Percentiles rank a stretch among this genome's conserved stretches.
Evolutionary conservation across 805 yeast species (phyloP).

Genomic region (Candida quercuum): DNA sequence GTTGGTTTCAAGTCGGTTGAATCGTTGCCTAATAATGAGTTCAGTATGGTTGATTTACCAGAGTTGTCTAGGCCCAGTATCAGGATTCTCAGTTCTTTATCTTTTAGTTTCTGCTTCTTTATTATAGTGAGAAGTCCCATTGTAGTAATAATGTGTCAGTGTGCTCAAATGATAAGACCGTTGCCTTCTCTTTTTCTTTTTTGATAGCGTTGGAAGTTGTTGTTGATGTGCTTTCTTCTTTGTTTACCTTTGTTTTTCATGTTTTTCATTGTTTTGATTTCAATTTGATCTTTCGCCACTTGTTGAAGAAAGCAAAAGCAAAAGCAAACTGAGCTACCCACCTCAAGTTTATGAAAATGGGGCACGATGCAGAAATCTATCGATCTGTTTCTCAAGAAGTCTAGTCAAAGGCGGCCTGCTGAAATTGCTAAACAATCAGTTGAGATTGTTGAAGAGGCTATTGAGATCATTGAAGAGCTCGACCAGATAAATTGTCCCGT

Average conservation of each 20-base stretch:
- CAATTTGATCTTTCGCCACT: not conserved
- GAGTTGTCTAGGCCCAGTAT: constrained; percentile 86
- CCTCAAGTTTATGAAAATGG: no score
- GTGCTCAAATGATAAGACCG: no score
- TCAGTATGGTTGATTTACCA: constrained; percentile 85
- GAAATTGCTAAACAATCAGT: not conserved
- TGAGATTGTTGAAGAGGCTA: not conserved
- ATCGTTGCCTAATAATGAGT: constrained; percentile 45
- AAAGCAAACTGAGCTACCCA: no score
- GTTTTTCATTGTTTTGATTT: no score
- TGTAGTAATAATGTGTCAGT: no score
- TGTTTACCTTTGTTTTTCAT: not conserved
- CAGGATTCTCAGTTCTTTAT: constrained; percentile 67
- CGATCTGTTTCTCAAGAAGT: not conserved
- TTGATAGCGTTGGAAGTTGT: not conserved
- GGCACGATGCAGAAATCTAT: not conserved
- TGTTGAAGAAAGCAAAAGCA: no score
- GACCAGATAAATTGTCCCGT: constrained; percentile 41
- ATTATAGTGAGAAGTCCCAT: constrained; percentile 85
- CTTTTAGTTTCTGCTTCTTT: constrained; percentile 77
- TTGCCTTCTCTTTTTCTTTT: not conserved
- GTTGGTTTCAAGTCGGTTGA: constrained; percentile 70
- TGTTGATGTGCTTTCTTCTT: not conserved
- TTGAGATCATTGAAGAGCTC: not conserved
- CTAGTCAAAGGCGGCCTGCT: not conserved